These are phyloP conservation scores for Funneliformis geosporum DNA, from an alignment of 192 early-diverging fungal genomes.

Conservation along the genomic window DNA sequence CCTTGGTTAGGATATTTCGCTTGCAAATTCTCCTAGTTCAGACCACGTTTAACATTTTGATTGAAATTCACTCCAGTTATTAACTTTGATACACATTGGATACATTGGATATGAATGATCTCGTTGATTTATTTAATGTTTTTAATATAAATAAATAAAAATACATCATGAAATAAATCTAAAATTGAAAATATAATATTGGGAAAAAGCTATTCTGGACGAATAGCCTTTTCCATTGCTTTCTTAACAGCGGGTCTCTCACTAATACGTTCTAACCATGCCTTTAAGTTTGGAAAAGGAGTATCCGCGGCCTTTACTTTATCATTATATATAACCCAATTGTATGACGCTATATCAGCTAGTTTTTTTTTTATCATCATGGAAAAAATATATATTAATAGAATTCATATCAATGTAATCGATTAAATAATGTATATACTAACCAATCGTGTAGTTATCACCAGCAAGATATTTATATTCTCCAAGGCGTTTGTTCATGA, in stretches of 20 bases:
- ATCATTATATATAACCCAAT: background rate
- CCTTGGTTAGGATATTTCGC: no score
- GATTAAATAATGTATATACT: background rate
- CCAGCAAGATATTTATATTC: background rate
- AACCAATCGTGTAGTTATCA: background rate
- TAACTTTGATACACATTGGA: no score
- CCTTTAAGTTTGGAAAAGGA: background rate
- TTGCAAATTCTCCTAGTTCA: no score
- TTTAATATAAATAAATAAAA: no score
- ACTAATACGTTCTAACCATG: background rate
- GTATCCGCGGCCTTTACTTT: background rate
- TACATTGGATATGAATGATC: no score
- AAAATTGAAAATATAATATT: no score
- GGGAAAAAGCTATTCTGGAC: no score
- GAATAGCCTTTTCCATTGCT: background rate
- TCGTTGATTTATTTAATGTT: no score
- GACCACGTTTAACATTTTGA: no score
- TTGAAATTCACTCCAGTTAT: no score
- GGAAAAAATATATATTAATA: background rate
- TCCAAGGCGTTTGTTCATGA: background rate
- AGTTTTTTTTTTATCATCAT: background rate
- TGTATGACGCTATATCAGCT: background rate
- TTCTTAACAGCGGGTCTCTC: background rate
- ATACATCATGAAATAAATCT: no score
- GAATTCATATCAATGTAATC: background rate